phyloP scores from a whole-genome alignment of 2,329 filamentous ascomycete species.

The Cryphonectria parasitica region DNA sequence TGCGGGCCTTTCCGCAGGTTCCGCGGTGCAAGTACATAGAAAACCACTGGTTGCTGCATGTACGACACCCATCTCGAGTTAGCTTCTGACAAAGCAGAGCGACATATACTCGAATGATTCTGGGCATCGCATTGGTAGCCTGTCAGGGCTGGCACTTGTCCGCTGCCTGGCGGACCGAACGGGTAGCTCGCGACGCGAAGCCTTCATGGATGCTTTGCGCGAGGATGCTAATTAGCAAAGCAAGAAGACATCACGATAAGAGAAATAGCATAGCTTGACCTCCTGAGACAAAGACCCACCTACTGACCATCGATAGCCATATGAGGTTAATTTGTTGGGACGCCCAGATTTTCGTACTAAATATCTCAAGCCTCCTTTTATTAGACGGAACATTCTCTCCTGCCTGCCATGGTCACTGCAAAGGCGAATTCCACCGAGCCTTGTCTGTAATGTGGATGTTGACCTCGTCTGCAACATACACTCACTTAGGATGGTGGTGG shows the following conservation, averaged over 20 bases:
- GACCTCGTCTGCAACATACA: not conserved
- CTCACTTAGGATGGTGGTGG: not conserved
- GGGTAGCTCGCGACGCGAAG: not conserved
- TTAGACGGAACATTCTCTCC: not conserved
- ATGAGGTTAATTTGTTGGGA: not conserved
- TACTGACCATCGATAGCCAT: not conserved
- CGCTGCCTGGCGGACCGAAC: not conserved
- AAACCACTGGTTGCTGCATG: not conserved
- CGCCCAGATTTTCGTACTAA: not conserved
- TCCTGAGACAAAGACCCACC: not conserved
- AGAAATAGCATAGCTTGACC: not conserved
- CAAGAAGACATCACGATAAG: not conserved
- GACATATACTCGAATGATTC: not conserved
- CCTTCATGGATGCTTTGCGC: not conserved
- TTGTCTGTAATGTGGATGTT: not conserved
- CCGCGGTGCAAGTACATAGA: not conserved
- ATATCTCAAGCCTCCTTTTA: not conserved
- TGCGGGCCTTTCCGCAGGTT: not conserved
- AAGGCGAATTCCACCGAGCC: not conserved
- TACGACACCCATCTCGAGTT: not conserved
- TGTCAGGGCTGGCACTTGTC: not conserved
- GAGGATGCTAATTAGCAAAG: not conserved
- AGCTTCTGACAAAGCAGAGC: too few relatives aligned
- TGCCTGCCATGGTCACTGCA: not conserved
- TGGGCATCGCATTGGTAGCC: not conserved